Evolutionary conservation across 2,329 filamentous ascomycete species (phyloP).

Genomic region (Paradendryphiella salina): DNA sequence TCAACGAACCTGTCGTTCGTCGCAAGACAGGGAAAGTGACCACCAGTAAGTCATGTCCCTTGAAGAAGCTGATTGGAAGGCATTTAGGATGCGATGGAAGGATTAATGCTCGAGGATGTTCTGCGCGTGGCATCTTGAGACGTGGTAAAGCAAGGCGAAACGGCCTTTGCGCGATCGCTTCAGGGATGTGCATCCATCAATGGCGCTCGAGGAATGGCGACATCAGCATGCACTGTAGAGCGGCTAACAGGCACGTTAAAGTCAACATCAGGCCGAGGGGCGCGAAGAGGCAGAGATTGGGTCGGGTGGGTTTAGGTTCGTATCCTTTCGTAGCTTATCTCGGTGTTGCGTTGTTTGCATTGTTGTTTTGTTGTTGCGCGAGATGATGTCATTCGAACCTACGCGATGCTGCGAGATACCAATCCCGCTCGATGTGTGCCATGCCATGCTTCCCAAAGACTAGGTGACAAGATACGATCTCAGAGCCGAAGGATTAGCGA

Average conservation of each 20-base stretch:
- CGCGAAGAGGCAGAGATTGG: neutral
- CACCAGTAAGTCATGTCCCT: too few relatives aligned
- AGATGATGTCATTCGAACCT: conserved; percentile 5
- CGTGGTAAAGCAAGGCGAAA: conserved; percentile 28
- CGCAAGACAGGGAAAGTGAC: neutral
- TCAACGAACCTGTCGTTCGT: neutral
- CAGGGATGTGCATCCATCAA: conserved; percentile 11
- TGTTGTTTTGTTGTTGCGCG: too few relatives aligned
- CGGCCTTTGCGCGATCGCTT: conserved; percentile 25
- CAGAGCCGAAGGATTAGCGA: conserved; percentile 24
- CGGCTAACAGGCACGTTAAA: neutral
- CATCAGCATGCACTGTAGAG: neutral
- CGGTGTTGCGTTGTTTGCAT: too few relatives aligned
- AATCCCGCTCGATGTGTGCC: conserved; percentile 20
- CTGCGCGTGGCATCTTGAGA: conserved; percentile 21
- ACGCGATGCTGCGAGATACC: conserved; percentile 25
- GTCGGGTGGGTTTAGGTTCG: too few relatives aligned
- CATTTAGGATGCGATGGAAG: neutral
- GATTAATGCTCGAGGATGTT: neutral
- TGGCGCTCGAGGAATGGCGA: neutral
- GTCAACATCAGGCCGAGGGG: neutral
- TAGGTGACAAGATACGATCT: conserved; percentile 17
- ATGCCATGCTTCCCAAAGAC: conserved; percentile 10
- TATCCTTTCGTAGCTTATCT: too few relatives aligned
- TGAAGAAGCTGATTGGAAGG: neutral